Base-by-base conservation (phyloP, 2,329 filamentous ascomycete genomes). In the Ascochyta koolunga region DNA sequence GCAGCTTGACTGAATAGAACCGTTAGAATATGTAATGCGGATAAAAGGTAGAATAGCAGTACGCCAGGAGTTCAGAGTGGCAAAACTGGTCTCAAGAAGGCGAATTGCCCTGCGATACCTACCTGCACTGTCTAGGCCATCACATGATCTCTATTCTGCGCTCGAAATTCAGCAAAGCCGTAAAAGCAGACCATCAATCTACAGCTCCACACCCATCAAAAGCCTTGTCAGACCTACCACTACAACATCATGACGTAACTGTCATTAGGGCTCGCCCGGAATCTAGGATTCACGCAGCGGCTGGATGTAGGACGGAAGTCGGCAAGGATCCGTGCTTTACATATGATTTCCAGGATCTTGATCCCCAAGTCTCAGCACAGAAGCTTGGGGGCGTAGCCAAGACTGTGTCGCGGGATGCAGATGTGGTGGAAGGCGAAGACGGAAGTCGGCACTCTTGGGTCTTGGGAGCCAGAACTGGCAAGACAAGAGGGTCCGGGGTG, bases 401-500 rank as follows among this genome's bases (percentile, higher is more conserved):
- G 42, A 15, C 37, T 18, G 16, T 32, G 42, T 27, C 46, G 43
- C 27, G 46, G 48, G 42, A 45, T 53, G 27, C 18, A 32, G 32
- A 44, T 10, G 40, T 39, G 18, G 47, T 54, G 48, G 44, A 57
- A 25, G 31, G 49, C 43, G 33, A 59, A 50, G 56, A 61, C 49
- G 56, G 57, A 57, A 57, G 54, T 55, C 57, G 56, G 59, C 56
- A 59, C 13, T 31, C 29, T 24, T 46, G 22, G 15, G 56, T 47
- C 56, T 61, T 54, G 56, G 53, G 21, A 32, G 43, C 44, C 43
- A 53, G 50, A 47, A 35, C 10, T 9, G 38, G 40, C 35, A 49
- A 54, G 51, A 45, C 44, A 18, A 16, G 8, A 51, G n/a, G 35
- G 40, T 51, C 41, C 18, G 45, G 37, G 43, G 38, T 10, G 35